These are phyloP conservation scores for Volvox carteri DNA, from an alignment of 163 green algal genomes.

Conservation along the genomic window DNA sequence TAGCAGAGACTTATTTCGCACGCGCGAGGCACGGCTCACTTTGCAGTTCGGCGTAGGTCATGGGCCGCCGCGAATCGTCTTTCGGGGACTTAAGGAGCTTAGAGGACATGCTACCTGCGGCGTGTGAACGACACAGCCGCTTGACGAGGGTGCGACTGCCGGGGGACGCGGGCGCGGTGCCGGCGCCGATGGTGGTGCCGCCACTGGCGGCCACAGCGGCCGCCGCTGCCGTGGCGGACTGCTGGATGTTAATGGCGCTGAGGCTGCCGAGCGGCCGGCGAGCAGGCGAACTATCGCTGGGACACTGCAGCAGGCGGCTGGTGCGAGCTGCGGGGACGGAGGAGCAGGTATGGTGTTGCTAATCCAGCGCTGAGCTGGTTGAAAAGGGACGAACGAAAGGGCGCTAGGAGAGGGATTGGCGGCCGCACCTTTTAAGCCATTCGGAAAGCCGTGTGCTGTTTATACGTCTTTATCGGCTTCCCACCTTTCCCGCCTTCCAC, in stretches of 20 bases:
- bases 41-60: slow-evolving; percentile 46
- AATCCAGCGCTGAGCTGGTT: too few species aligned
- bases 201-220: too few species aligned
- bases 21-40: too few species aligned
- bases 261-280: neutral
- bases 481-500: too few species aligned
- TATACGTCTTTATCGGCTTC: too few species aligned
- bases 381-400: neutral
- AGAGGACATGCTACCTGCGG: neutral
- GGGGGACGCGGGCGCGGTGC: neutral
- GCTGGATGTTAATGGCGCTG: neutral
- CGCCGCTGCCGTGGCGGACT: neutral
- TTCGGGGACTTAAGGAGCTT: neutral
- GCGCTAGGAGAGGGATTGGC: neutral
- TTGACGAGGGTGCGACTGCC: slow-evolving; percentile 20
- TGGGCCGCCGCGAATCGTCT: slow-evolving; percentile 18
- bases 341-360: too few species aligned
- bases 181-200: neutral
- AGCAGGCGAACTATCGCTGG: neutral
- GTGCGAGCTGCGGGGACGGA: neutral
- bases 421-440: too few species aligned
- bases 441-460: too few species aligned
- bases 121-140: slow-evolving; percentile 15
- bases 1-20: too few species aligned
- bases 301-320: neutral